phyloP scores from a whole-genome alignment of 192 early-diverging fungal species.

The Dissophora globulifera region DNA sequence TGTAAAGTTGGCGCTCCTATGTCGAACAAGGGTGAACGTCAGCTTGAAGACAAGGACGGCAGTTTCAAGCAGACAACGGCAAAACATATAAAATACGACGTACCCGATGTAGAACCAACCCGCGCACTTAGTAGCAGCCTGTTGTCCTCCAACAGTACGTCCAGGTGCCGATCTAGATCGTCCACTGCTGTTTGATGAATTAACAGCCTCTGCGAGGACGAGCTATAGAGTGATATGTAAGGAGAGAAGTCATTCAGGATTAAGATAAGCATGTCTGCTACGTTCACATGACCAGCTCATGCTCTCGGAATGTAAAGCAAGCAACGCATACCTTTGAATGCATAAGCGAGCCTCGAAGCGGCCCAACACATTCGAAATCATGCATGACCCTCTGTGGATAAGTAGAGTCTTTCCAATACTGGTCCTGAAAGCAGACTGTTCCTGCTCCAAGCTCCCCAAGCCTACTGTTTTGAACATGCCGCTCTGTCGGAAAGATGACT shows the following conservation, averaged over 20 bases:
- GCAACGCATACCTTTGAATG: constrained; percentile 43
- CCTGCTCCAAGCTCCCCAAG: constrained; percentile 42
- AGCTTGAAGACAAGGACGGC: too few species aligned
- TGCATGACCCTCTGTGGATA: constrained; percentile 35
- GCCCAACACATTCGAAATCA: constrained; percentile 34
- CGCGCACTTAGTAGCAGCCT: background rate
- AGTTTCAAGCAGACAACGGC: too few species aligned
- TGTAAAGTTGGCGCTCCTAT: constrained; percentile 44
- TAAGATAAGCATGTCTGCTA: too few species aligned
- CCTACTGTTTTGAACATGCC: constrained; percentile 47
- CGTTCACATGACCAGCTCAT: too few species aligned
- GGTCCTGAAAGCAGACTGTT: constrained; percentile 18
- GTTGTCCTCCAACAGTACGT: background rate
- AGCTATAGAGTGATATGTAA: too few species aligned
- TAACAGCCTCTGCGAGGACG: constrained; percentile 5
- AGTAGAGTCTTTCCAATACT: constrained; percentile 14
- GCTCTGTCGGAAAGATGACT: constrained; percentile 56
- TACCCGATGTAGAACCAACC: constrained; percentile 53
- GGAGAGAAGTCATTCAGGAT: too few species aligned
- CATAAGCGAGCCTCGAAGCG: constrained; percentile 26
- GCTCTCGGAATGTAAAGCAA: too few species aligned
- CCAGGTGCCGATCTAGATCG: background rate
- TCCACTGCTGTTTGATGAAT: background rate
- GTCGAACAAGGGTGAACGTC: too few species aligned
- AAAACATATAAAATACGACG: background rate